Conservation (phyloP, 2,329 filamentous ascomycete genomes). For the Pyrenochaeta sp. region DNA sequence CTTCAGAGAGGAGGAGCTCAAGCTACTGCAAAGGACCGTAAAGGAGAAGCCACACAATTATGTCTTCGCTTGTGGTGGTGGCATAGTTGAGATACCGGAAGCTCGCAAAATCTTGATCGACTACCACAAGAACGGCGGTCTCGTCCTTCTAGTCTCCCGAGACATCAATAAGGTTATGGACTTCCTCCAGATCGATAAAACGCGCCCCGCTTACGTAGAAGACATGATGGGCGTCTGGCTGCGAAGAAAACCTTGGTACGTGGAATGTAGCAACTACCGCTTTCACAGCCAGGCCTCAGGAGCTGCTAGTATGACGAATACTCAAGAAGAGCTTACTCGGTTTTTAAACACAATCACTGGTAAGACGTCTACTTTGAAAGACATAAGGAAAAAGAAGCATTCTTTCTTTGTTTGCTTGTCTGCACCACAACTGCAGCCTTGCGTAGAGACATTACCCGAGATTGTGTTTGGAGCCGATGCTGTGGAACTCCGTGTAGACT, state of each 20-base stretch:
- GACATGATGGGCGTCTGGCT: conserved; percentile 92
- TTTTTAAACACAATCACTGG: conserved; percentile 78
- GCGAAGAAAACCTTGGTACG: conserved; percentile 87
- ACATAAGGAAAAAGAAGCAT: conserved; percentile 70
- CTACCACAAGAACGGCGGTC: conserved; percentile 79
- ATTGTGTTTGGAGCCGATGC: conserved; percentile 89
- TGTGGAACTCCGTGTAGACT: conserved; percentile 91
- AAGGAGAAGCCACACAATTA: conserved; percentile 77
- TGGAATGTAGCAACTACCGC: conserved; percentile 91
- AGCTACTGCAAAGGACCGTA: conserved; percentile 76
- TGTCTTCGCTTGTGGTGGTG: conserved; percentile 93
- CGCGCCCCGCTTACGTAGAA: conserved; percentile 88
- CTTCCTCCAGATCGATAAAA: conserved; percentile 88
- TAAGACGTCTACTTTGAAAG: conserved; percentile 60
- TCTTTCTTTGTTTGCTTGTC: conserved; percentile 96
- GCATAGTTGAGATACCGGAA: conserved; percentile 85
- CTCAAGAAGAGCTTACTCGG: conserved; percentile 74
- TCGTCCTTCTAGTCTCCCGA: conserved; percentile 86
- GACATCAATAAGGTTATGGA: conserved; percentile 88
- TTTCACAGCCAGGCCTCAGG: conserved; percentile 81
- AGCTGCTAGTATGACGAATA: conserved; percentile 58
- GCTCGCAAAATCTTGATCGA: conserved; percentile 78
- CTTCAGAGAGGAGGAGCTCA: conserved; percentile 82
- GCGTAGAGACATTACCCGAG: conserved; percentile 71
- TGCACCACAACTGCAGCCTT: conserved; percentile 74